These are phyloP conservation scores for Trametopsis cervina DNA, from an alignment of 768 basidiomycete genomes.

Conservation along the genomic window DNA sequence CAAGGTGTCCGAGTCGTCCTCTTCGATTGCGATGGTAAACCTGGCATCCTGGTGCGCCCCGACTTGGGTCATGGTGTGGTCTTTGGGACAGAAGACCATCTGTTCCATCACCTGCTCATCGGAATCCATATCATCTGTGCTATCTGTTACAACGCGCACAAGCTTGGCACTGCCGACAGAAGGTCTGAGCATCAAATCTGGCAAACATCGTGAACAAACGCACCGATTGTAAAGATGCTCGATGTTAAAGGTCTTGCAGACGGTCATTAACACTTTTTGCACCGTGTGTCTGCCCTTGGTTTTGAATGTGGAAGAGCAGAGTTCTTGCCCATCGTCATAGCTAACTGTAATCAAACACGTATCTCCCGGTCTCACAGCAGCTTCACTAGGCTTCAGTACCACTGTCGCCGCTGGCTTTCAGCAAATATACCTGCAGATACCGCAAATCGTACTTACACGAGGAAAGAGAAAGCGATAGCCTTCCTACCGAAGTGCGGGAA, in stretches of 20 bases:
- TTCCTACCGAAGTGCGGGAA: too few relatives aligned
- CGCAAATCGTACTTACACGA: too few relatives aligned
- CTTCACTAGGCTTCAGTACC: not conserved
- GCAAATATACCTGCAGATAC: too few relatives aligned
- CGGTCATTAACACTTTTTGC: constrained; percentile 33
- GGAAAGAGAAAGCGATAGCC: too few relatives aligned
- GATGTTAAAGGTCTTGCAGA: constrained; percentile 33
- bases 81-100: not conserved
- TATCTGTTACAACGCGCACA: not conserved
- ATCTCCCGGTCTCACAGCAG: not conserved
- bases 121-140: not conserved
- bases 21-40: not conserved
- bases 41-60: not conserved
- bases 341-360: not conserved
- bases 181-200: not conserved
- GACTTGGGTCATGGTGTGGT: not conserved
- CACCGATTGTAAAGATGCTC: constrained; percentile 14
- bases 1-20: not conserved
- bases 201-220: not conserved
- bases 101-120: not conserved
- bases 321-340: constrained; percentile 1
- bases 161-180: not conserved
- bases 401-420: too few relatives aligned
- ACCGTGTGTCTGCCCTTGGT: constrained; percentile 36
- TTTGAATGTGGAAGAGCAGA: constrained; percentile 28